Base-by-base conservation (phyloP, 2,329 filamentous ascomycete species). In the Stachybotrys echinatus region DNA sequence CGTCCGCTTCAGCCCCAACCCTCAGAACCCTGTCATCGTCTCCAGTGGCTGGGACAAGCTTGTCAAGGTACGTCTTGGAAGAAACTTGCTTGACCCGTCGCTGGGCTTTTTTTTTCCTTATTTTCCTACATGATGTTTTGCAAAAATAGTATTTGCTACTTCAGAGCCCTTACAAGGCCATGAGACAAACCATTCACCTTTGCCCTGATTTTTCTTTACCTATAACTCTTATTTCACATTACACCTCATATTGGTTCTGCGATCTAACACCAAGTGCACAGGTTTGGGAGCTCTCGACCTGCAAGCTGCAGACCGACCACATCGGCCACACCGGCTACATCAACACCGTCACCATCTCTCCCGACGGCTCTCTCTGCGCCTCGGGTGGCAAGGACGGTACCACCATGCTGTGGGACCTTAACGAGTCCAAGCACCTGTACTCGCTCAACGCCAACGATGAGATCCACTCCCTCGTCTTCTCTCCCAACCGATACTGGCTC, bases 401-500 rank as follows among this genome's bases (percentile, higher is more conserved):
- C 74, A 97, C 94, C 74, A 99, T 97, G 94, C 90, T 99, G 67
- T 99, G 94, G 94, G 94, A 97, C 75, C 86, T 99, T 68, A 99
- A 99, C 85, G 94, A 99, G 88, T 96, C 92, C 74, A 99, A 99
- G 89, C 94, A 99, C 84, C 88, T 99, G 70, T 99, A 99, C 89
- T 97, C 92, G 60, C 90, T 99, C 72, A 94, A 92, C 79, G 94
- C 94, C 74, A 94, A 92, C 77, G 92, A 99, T 76, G 94, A 97
- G 87, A 99, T 99, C 84, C 94, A 99, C 82, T 92, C 94, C 65
- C 92, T 99, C 64, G 94, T 97, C 76, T 99, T 99, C 89, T 97
- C 94, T 60, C 94, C 94, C 72, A 99, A 99, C 90, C 88, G 94
- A 76, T 99, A 99, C 90, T 99, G 94, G 94, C 87, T 99, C 65